These are phyloP conservation scores for Cyclotella cryptica DNA, from an alignment of 108 stramenopile species.

Conservation along the genomic window DNA sequence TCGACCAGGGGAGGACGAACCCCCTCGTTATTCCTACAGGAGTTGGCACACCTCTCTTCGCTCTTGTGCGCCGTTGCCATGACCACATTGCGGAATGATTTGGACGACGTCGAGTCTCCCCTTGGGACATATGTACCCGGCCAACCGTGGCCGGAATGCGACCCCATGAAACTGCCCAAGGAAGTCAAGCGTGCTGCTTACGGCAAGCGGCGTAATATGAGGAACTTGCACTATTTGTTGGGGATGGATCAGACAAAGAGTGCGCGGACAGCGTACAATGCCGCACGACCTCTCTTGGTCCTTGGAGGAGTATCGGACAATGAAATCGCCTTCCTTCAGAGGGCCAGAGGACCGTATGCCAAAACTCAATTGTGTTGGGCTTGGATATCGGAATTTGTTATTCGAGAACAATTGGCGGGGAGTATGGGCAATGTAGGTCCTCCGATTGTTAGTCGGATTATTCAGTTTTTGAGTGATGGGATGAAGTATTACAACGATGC, in stretches of 20 bases:
- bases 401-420: slow-evolving; percentile 78
- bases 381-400: slow-evolving; percentile 79
- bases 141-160: slow-evolving; percentile 66
- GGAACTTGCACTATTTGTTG: slow-evolving; percentile 43
- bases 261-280: slow-evolving; percentile 67
- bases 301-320: slow-evolving; percentile 77
- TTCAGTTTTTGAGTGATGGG: slow-evolving; percentile 81
- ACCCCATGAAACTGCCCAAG: slow-evolving; percentile 65
- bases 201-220: slow-evolving; percentile 1
- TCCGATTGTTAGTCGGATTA: slow-evolving; percentile 71
- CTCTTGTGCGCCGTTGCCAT: slow-evolving; percentile 71
- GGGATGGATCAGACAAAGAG: slow-evolving; percentile 61
- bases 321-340: slow-evolving; percentile 72
- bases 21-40: slow-evolving; percentile 78
- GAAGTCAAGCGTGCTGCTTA: slow-evolving; percentile 29
- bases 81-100: slow-evolving; percentile 76
- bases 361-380: slow-evolving; percentile 73
- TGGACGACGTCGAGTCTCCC: slow-evolving; percentile 71
- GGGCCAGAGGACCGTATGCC: slow-evolving; percentile 74
- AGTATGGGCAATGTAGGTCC: slow-evolving; percentile 69
- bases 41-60: slow-evolving; percentile 75
- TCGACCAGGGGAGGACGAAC: slow-evolving; percentile 65
- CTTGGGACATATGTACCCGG: slow-evolving; percentile 62
- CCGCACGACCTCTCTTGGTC: slow-evolving; percentile 69
- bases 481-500: slow-evolving; percentile 82